Base-by-base conservation (phyloP, 2,329 filamentous ascomycete genomes). In the Penicillium janthinellum region DNA sequence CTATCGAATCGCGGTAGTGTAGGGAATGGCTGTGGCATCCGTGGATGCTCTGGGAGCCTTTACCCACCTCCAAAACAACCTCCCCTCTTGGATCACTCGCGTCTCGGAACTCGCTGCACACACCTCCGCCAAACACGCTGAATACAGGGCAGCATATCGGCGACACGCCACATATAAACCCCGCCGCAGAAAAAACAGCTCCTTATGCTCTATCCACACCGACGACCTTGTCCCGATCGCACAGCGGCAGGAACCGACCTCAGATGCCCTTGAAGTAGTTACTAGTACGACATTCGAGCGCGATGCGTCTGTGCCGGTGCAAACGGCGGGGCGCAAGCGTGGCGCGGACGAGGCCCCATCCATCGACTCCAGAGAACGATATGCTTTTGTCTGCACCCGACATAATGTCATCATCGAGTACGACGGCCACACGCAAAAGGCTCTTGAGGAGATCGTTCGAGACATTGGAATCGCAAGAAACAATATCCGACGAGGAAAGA, bases 361-460 rank as follows among this genome's bases (percentile, higher is more conserved):
- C 0, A 58, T 75, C 35, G 66, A 70, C 11, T 75, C 75, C 1
- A 65, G 58, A 7, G 70, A 76, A 10, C 69, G 65, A 17, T 66
- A 69, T 31, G 63, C 68, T n/a, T 85, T 86, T 62, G 90, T 89
- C 72, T 87, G 90, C 56, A 87, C 87, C 3, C 86, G 89, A 65
- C 88, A 84, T 58, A 90, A 91, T 82, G 88, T 94, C 49, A 88
- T 95, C 42, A 90, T 97, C n/a, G 93, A 92, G 76, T 97, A 97
- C 73, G 93, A 97, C 72, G 91, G 90, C 66, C 88, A 91, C 62
- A 88, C 96, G 3, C 92, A 97, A 72, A 86, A 86, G 53, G 87
- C 89, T 41, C 92, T 97, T 65, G 92, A 96, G 68, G 83, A 89
- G 57, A 79, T 96, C 52, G 92, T 96, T 58, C 88, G 91, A 62